phyloP scores from a whole-genome alignment of 2,329 filamentous ascomycete species.

The Amphichorda felina region DNA sequence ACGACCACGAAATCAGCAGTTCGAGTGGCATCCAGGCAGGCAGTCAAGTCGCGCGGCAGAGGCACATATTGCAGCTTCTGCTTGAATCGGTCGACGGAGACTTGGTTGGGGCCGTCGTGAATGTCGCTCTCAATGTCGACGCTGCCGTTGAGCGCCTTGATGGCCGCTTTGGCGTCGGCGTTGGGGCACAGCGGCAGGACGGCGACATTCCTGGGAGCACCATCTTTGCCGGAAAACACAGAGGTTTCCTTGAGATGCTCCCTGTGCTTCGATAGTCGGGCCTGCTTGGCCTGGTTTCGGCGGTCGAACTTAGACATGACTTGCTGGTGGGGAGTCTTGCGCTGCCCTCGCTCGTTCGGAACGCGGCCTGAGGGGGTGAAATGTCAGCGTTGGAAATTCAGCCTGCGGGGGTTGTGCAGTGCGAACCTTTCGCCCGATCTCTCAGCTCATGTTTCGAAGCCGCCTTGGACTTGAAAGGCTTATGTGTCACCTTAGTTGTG shows the following conservation, averaged over 20 bases:
- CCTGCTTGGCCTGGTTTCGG: conserved; percentile 88
- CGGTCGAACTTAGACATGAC: conserved; percentile 96
- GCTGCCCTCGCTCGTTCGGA: conserved; percentile 56
- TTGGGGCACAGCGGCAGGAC: conserved; percentile 74
- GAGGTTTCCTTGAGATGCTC: conserved; percentile 70
- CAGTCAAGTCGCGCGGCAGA: conserved; percentile 58
- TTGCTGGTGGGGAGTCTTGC: conserved; percentile 89
- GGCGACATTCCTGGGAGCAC: conserved; percentile 77
- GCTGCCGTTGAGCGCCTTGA: conserved; percentile 62
- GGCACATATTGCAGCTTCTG: conserved; percentile 84
- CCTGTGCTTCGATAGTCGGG: conserved; percentile 69
- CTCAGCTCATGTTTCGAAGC: conserved; percentile 79
- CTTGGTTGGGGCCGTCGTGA: conserved; percentile 46
- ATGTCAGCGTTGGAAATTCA: conserved; percentile 6
- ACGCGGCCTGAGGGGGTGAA: conserved; percentile 53
- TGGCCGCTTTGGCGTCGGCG: conserved; percentile 53
- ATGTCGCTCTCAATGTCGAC: conserved; percentile 64
- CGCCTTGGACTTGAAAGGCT: conserved; percentile 87
- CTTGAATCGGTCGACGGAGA: conserved; percentile 82
- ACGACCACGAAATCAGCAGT: conserved; percentile 87
- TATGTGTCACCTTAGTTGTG: conserved; percentile 81
- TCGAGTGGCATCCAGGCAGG: conserved; percentile 74
- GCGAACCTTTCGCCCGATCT: conserved; percentile 68
- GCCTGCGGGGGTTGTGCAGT: neutral
- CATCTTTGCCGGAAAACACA: conserved; percentile 77